Percentiles rank a stretch among this genome's conserved stretches.
Evolutionary conservation across 2,329 filamentous ascomycete species (phyloP).

Genomic region (Talaromyces verruculosus): DNA sequence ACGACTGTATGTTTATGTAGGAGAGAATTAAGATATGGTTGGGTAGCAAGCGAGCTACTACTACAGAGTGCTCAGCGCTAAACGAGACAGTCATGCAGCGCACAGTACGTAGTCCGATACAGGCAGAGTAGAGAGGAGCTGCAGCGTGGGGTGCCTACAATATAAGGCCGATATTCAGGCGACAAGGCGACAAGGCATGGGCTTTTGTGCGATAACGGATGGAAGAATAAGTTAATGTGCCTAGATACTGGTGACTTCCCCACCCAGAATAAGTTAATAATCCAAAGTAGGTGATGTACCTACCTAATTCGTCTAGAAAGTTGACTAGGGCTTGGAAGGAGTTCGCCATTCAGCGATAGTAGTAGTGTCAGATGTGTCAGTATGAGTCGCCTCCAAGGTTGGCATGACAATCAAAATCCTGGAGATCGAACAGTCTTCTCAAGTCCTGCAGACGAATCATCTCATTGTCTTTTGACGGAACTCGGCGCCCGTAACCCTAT

Average conservation of each 20-base stretch:
- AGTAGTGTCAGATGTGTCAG: neutral
- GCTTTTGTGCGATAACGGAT: neutral
- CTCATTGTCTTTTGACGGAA: neutral
- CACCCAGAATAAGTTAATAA: no score
- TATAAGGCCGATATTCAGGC: constrained; percentile 1
- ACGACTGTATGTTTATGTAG: neutral
- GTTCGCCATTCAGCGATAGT: neutral
- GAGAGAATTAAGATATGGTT: neutral
- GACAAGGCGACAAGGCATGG: neutral
- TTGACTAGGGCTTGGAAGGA: neutral
- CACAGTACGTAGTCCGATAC: neutral
- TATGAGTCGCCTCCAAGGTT: neutral
- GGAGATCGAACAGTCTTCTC: neutral
- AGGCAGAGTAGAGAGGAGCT: neutral
- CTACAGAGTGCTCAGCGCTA: neutral
- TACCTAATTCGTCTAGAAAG: neutral
- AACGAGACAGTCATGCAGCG: neutral
- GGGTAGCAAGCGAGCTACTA: neutral
- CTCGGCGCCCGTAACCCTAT: neutral
- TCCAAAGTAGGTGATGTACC: no score
- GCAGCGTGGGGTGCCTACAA: neutral
- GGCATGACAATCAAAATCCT: no score
- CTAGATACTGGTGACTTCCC: no score
- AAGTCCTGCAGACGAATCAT: neutral
- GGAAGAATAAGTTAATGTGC: neutral